Percentiles rank a stretch among this genome's conserved stretches.
Evolutionary conservation across 257 asterid species (phyloP).

Genomic region (Verbena officinalis): DNA sequence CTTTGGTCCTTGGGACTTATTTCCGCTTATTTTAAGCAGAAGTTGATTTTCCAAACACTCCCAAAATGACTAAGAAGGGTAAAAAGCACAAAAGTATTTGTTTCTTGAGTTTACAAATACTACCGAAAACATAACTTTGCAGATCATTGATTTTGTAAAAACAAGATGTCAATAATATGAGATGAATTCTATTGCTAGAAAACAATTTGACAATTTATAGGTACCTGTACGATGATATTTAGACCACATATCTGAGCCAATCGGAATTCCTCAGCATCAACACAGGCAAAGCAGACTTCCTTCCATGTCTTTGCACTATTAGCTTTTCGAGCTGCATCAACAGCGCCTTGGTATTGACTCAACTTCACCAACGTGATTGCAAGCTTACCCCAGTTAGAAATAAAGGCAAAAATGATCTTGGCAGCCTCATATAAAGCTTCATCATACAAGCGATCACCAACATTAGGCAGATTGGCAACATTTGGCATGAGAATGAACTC

Average conservation of each 20-base stretch:
- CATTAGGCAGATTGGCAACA: conserved; percentile 98
- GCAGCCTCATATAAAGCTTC: conserved; percentile 98
- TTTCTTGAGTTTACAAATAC: too few relatives aligned
- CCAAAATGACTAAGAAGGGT: too few relatives aligned
- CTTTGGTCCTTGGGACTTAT: too few relatives aligned
- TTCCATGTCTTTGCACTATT: conserved; percentile 96
- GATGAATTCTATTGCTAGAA: neutral
- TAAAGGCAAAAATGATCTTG: conserved; percentile 85
- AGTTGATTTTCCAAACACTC: too few relatives aligned
- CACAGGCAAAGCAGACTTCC: conserved; percentile 97
- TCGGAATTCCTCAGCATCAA: conserved; percentile 99
- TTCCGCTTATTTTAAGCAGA: too few relatives aligned
- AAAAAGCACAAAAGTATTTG: too few relatives aligned
- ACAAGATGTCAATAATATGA: neutral
- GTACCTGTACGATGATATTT: conserved; percentile 97
- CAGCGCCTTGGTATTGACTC: conserved; percentile 97
- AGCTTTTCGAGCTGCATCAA: conserved; percentile 97
- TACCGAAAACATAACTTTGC: neutral
- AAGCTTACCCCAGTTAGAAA: conserved; percentile 95
- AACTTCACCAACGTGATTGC: conserved; percentile 81
- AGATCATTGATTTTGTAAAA: conserved; percentile 1
- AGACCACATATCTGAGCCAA: conserved; percentile 99
- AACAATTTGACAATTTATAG: conserved; percentile 13
- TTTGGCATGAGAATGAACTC: conserved; percentile 98
- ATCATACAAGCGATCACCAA: conserved; percentile 96